Conservation (phyloP, 192 early-diverging fungal genomes). For the Haplosporangium gracile region DNA sequence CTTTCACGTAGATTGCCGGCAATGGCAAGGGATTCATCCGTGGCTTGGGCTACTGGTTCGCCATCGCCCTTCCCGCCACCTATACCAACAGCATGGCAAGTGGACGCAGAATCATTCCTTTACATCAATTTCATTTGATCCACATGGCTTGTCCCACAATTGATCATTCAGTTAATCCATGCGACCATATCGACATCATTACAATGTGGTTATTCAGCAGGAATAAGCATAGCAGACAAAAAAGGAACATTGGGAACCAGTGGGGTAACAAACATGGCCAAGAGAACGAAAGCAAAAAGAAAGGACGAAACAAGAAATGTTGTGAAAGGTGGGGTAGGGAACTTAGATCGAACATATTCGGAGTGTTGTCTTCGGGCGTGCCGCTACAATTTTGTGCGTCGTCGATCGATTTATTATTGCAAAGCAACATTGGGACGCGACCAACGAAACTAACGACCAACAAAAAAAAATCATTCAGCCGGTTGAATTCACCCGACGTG, state of each 20-base stretch:
- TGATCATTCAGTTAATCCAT: neutral
- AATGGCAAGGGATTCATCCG: conserved; percentile 84
- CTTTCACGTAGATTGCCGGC: conserved; percentile 71
- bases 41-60: conserved; percentile 90
- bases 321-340: conserved; percentile 4
- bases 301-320: conserved; percentile 1
- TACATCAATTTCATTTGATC: neutral
- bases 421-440: conserved; percentile 27
- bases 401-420: conserved; percentile 44
- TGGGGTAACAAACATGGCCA: neutral
- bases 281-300: neutral
- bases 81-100: conserved; percentile 98
- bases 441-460: neutral
- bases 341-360: neutral
- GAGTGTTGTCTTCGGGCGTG: neutral
- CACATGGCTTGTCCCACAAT: neutral
- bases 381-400: neutral
- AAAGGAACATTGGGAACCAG: neutral
- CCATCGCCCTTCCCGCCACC: conserved; percentile 94
- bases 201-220: neutral
- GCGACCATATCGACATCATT: neutral
- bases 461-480: conserved; percentile 23
- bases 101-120: conserved; percentile 32
- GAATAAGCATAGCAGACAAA: neutral
- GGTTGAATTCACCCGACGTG: neutral